phyloP scores from a whole-genome alignment of 768 basidiomycete species.

The Trametes coccinea region DNA sequence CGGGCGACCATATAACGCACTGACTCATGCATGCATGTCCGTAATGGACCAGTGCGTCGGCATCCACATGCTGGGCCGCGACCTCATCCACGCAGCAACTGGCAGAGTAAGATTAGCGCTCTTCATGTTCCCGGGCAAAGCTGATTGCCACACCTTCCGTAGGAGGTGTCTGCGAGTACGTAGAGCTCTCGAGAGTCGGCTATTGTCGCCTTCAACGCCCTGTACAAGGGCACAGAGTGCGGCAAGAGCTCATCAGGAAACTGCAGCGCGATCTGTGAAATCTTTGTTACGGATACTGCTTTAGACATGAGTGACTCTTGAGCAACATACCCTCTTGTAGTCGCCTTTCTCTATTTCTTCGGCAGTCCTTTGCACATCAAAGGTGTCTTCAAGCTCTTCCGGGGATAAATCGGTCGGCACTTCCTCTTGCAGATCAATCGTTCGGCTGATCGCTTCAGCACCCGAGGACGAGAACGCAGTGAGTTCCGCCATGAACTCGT shows the following conservation, averaged over 20 bases:
- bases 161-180: slow-evolving; percentile 96
- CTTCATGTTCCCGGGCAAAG: background rate
- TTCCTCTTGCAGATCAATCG: slow-evolving; percentile 48
- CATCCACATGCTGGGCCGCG: slow-evolving; percentile 90
- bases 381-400: slow-evolving; percentile 60
- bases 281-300: background rate
- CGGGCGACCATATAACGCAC: slow-evolving; percentile 46
- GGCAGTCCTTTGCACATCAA: slow-evolving; percentile 72
- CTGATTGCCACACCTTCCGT: slow-evolving; percentile 72
- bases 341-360: slow-evolving; percentile 57
- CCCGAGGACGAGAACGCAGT: slow-evolving; percentile 55
- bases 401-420: slow-evolving; percentile 26
- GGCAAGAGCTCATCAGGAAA: slow-evolving; percentile 93
- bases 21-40: slow-evolving; percentile 95
- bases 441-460: slow-evolving; percentile 62
- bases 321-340: slow-evolving; percentile 64
- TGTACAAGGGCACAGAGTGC: slow-evolving; percentile 83
- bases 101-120: background rate
- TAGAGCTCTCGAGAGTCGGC: slow-evolving; percentile 63
- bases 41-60: slow-evolving; percentile 91
- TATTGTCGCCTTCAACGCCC: slow-evolving; percentile 54
- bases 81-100: slow-evolving; percentile 98
- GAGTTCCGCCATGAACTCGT: slow-evolving; percentile 23
- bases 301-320: background rate
- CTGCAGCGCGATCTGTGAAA: slow-evolving; percentile 77